Evolutionary conservation across 257 asterid genomes (phyloP), one percentile per base, ranked within the genome.

Genomic region (Petunia axillaris): DNA sequence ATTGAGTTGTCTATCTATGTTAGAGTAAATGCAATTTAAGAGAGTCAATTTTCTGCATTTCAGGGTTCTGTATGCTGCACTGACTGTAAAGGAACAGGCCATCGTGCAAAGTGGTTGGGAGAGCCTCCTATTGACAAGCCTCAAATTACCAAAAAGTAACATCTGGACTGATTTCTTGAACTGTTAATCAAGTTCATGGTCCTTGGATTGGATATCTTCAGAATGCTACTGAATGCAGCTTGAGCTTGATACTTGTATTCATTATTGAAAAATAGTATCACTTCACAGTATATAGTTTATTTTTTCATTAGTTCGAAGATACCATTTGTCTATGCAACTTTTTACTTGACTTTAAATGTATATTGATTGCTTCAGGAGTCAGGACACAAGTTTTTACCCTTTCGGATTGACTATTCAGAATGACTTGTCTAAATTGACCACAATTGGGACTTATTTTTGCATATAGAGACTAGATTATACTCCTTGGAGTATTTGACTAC

Each of bases 71-170:
- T 87, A 2, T 78, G 93, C 81, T 94, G 98, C 85, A 82, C 91
- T 0, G 92, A 91, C 64, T 94, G 98, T 85, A 94, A 92, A 89
- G 98, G 98, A 68, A 93, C 98, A 40, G 98, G 98, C 59, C 90
- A 74, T 67, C 97, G 98, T 44, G 98, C 98, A 9, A 94, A 93
- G 88, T 94, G 98, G 98, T 88, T 93, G 76, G 94, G 87, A 62
- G 85, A 91, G 66, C 94, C 95, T 80, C 97, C 95, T 4, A 79
- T 85, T 83, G 58, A 90, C 83, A 41, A 90, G 68, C 92, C 95
- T 79, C 97, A 95, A 4, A 73, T 82, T 85, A 58, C 88, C 77
- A 80, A 87, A 80, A 84, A 90, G 91, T 81, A 71, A 57, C 55
- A 39, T 71, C 79, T n/a, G 57, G 54, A 58, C 62, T 50, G 0